phyloP scores from a whole-genome alignment of 2,329 filamentous ascomycete genomes.

The Rasamsonia emersonii region DNA sequence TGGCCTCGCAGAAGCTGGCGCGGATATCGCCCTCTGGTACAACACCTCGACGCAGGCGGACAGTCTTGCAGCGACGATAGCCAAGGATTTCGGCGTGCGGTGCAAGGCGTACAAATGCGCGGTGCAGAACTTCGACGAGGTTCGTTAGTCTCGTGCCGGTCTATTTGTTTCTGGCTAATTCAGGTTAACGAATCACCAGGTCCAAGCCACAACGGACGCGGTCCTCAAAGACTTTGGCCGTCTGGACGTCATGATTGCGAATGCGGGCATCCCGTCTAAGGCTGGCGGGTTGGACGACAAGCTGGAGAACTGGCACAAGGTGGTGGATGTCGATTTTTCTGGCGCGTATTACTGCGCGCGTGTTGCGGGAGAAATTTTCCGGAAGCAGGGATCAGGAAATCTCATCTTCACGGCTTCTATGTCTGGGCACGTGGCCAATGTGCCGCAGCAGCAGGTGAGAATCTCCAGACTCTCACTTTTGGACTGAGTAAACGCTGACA shows the following conservation, averaged over 20 bases:
- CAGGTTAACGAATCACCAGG: conserved; percentile 17
- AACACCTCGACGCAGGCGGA: conserved; percentile 23
- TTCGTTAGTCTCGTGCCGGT: too few relatives aligned
- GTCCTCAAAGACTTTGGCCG: conserved; percentile 41
- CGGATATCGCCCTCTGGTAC: conserved; percentile 29
- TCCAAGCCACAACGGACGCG: conserved; percentile 18
- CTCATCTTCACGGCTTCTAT: conserved; percentile 66
- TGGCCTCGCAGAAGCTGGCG: conserved; percentile 36
- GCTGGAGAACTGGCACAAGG: conserved; percentile 51
- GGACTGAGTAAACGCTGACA: too few relatives aligned
- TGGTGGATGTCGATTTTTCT: conserved; percentile 60
- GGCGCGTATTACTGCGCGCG: conserved; percentile 64
- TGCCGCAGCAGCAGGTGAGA: conserved; percentile 64
- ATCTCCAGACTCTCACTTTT: too few relatives aligned
- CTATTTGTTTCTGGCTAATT: too few relatives aligned
- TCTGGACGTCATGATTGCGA: conserved; percentile 64
- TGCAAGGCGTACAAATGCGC: conserved; percentile 32
- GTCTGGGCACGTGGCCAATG: conserved; percentile 61
- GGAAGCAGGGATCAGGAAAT: conserved; percentile 55
- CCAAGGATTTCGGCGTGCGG: conserved; percentile 23
- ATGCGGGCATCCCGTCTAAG: conserved; percentile 59
- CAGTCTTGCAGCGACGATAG: conserved; percentile 13
- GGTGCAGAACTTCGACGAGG: conserved; percentile 17
- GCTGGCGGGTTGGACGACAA: conserved; percentile 52
- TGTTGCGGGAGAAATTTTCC: conserved; percentile 56